Conservation (phyloP, 2,329 filamentous ascomycete genomes). For the Cytospora piceae region DNA sequence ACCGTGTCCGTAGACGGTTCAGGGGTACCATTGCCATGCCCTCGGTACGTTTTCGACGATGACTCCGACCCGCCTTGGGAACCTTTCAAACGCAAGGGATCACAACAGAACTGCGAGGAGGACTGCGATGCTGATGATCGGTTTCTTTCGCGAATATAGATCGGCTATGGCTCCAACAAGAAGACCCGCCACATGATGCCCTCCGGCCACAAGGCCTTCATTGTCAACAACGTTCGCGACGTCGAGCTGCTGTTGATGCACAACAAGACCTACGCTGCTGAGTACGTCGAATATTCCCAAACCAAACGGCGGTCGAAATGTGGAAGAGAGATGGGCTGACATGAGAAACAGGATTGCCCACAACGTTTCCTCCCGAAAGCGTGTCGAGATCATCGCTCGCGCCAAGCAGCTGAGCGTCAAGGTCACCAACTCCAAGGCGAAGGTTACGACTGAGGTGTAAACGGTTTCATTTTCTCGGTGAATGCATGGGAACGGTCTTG, state of each 20-base stretch:
- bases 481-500: constrained; percentile 34
- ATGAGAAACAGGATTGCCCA: constrained; percentile 77
- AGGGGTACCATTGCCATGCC: constrained; percentile 95
- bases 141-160: constrained; percentile 58
- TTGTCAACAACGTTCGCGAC: constrained; percentile 95
- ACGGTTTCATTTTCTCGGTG: constrained; percentile 34
- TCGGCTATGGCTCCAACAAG: constrained; percentile 98
- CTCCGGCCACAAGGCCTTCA: constrained; percentile 99
- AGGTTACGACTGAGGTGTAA: constrained; percentile 94
- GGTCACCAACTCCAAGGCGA: constrained; percentile 99
- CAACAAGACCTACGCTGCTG: constrained; percentile 98
- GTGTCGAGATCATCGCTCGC: constrained; percentile 95
- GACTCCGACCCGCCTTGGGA: background rate
- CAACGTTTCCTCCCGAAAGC: constrained; percentile 97
- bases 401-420: constrained; percentile 99
- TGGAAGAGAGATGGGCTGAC: constrained; percentile 17
- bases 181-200: constrained; percentile 99
- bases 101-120: background rate
- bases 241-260: constrained; percentile 99
- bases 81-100: background rate
- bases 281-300: constrained; percentile 65
- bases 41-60: constrained; percentile 71
- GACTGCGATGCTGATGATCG: constrained; percentile 5
- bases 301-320: background rate
- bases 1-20: constrained; percentile 95